Evolutionary conservation across 2,329 filamentous ascomycete genomes (phyloP), one percentile per base, ranked within the genome.

Genomic region (Ophiostoma sp.): DNA sequence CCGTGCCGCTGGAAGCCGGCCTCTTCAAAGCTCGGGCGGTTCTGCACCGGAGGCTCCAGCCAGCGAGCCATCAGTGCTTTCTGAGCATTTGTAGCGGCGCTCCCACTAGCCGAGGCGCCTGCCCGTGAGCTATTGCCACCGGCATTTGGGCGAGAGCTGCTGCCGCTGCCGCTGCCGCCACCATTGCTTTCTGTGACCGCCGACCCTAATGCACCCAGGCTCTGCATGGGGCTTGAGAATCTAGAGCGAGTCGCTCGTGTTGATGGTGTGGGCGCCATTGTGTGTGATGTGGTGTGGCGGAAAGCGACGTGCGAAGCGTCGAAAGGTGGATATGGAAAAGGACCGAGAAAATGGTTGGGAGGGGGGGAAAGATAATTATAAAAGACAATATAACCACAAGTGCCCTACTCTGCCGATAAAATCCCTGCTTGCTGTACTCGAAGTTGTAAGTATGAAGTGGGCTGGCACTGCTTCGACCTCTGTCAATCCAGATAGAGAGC

Each of bases 11-110:
- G 82, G 73, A 95, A 84, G 62, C 90, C 90, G 69, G 84, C 86
- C 76, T 96, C 92, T 80, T 91, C 87, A 76, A 89, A 96, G 76
- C 90, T 94, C 11, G 93, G 76, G 77, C 84, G 85, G 77, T 79
- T 82, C 77, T 85, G 83, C 52, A 86, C 78, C 7, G 83, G 79
- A 11, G 85, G 85, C 75, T 87, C 85, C 72, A 87, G 77, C 85
- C 85, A 87, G 70, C 79, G 79, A 71, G 83, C 79, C 82, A 63
- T 63, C 9, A 87, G 82, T 70, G 77, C 76, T 72, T 80, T 79
- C 70, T 82, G 80, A 18, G 76, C 78, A 67, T 79, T 78, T 67
- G 73, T 77, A 5, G 74, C 62, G 67, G 41, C 49, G 49, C 47
- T 55, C 9, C 7, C 40, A 27, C 49, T 66, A 7, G 64, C 3